Evolutionary conservation across 805 yeast genomes (phyloP), one percentile per base, ranked within the genome.

Genomic region (Candida sakaeoensis): DNA sequence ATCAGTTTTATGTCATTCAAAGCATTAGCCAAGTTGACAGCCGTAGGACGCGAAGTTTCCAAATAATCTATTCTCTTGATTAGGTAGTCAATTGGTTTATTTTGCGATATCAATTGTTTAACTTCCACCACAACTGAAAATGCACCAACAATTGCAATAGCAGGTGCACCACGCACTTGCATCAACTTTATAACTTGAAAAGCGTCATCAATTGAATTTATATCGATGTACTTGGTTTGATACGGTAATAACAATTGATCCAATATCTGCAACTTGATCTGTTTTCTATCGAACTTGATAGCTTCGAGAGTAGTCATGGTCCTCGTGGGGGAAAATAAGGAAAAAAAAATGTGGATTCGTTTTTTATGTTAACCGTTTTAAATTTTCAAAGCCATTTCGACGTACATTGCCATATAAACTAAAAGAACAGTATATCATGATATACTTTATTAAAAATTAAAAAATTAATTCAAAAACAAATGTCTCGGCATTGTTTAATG

Each of bases 101-200:
- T 26, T 9, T 37, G 25, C 45, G 56, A 36, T 28, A 62, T 66
- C 35, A 41, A 41, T 54, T 52, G 55, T 52, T 52, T 41, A 61
- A 63, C 61, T 48, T 91, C 96, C n/a, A 85, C 79, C 2, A 86
- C 82, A 3, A 91, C 75, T 2, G 96, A 77, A 44, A 90, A 73
- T 1, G 89, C 80, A 4, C 96, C 98, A 2, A 91, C 97, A 42
- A 91, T 86, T 46, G 97, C 97, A 56, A 91, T 91, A 1, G 98
- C 98, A 0, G 99, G 99, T 0, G 99, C 99, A 27, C 99, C 99
- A 58, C 99, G 74, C 4, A 95, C 97, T 53, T 86, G 89, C 99
- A 91, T 91, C 42, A 72, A 72, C 55, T 80, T 82, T 59, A 91
- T 91, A n/a, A 85, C 95, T 14, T 73, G 71, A 61, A 66, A 87